These are phyloP conservation scores for Tylopilus sp. DNA, from an alignment of 768 basidiomycete genomes.

Conservation along the genomic window DNA sequence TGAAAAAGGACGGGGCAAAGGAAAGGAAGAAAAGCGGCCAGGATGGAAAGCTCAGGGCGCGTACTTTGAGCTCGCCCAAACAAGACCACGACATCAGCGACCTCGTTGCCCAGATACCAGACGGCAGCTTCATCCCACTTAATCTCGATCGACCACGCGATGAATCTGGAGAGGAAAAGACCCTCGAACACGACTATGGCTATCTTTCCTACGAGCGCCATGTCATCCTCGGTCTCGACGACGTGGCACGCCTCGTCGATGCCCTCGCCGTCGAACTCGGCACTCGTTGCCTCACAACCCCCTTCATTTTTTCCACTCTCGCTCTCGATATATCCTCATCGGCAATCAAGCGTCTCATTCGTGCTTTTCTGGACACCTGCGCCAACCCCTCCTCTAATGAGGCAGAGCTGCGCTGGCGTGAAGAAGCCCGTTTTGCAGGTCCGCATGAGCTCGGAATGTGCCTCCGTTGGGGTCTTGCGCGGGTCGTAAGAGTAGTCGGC, in stretches of 20 bases:
- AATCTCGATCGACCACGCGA: constrained; percentile 46
- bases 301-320: constrained; percentile 86
- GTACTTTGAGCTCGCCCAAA: constrained; percentile 40
- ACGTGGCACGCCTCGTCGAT: constrained; percentile 68
- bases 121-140: constrained; percentile 53
- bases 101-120: constrained; percentile 40
- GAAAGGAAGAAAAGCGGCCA: constrained; percentile 41
- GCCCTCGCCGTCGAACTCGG: constrained; percentile 68
- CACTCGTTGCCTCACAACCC: constrained; percentile 75
- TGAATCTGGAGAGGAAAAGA: constrained; percentile 37
- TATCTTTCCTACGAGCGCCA: constrained; percentile 72
- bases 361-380: constrained; percentile 75
- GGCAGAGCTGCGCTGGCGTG: constrained; percentile 60
- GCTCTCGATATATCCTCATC: constrained; percentile 80
- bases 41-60: constrained; percentile 34
- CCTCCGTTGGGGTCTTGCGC: constrained; percentile 86
- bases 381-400: constrained; percentile 29
- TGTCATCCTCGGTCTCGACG: constrained; percentile 72
- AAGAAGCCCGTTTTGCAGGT: constrained; percentile 81
- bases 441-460: constrained; percentile 90
- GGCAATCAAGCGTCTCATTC: constrained; percentile 73
- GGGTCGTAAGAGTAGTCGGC: constrained; percentile 67
- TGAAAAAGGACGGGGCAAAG: constrained; percentile 49
- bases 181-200: constrained; percentile 56
- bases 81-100: constrained; percentile 33